Conservation (phyloP, 2,329 filamentous ascomycete genomes). For the Teratosphaeria epicoccoides region DNA sequence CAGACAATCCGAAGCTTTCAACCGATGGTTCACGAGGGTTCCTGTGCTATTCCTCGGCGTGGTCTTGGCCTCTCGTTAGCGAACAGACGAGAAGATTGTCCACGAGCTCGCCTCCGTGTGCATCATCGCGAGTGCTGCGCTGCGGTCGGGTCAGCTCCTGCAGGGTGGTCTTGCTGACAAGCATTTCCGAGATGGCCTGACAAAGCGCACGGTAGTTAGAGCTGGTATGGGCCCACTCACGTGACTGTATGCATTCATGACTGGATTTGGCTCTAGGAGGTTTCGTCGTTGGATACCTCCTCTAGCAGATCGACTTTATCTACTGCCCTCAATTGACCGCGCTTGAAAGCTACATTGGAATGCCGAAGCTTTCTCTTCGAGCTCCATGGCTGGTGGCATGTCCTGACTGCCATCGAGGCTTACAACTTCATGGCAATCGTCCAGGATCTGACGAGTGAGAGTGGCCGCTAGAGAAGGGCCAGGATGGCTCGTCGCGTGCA, state of each 20-base stretch:
- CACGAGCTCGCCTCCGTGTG: slow-evolving; percentile 17
- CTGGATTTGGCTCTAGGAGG: slow-evolving; percentile 7
- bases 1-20: slow-evolving; percentile 9
- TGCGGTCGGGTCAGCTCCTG: slow-evolving; percentile 11
- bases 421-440: slow-evolving; percentile 20
- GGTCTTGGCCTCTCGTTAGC: slow-evolving; percentile 17
- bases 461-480: no score
- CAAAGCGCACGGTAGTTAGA: no score
- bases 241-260: slow-evolving; percentile 33
- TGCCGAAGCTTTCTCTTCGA: slow-evolving; percentile 66
- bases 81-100: slow-evolving; percentile 18
- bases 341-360: slow-evolving; percentile 55
- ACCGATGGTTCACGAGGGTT: slow-evolving; percentile 14
- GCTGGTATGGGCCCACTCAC: no score
- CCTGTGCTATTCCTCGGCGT: slow-evolving; percentile 13
- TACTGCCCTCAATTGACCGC: slow-evolving; percentile 56
- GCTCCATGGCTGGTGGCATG: slow-evolving; percentile 64
- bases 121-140: slow-evolving; percentile 11
- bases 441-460: slow-evolving; percentile 12
- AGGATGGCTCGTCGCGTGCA: no score
- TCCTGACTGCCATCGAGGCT: slow-evolving; percentile 51
- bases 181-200: slow-evolving; percentile 6
- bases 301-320: slow-evolving; percentile 70
- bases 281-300: slow-evolving; percentile 46
- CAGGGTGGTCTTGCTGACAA: slow-evolving; percentile 8